Base-by-base conservation (phyloP, 23 red algal genomes). In the Gracilariopsis chorda region DNA sequence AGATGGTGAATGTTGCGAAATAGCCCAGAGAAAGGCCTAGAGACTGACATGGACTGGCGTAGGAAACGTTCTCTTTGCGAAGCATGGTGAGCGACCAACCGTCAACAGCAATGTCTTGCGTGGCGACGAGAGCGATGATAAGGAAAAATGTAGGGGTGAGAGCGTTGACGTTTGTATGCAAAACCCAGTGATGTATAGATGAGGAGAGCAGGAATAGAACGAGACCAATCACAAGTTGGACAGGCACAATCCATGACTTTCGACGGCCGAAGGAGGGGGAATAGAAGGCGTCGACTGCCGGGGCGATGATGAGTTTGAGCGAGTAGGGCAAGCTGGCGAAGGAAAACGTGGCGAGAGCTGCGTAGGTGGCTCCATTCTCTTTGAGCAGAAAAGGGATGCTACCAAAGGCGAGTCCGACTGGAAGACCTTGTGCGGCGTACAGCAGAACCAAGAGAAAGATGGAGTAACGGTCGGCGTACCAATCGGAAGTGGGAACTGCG, bases 41-140 rank as follows among this genome's bases (percentile, higher is more conserved):
- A 34, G 82, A 92, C 52, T 98, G 96, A 44, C 93, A 95, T 1
- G 79, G 94, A n/a, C 81, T 90, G 0, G 93, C 93, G 82, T 94
- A 96, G 44, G 68, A 32, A 46, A 79, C 52, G 46, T 94, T 75
- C 19, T 64, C 63, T 49, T 87, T 74, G 17, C 62, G 68, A 10
- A 98, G 55, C 44, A 95, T 84, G 40, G 90, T 92, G 30, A 98
- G 92, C 59, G 93, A 90, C 96, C 96, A 98, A 32, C 96, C 93
- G 56, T 98, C 96, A 0, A 98, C 93, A 4, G 96, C 96, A 81
- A 98, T 95, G 60, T 98, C 96, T 75, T 98, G 96, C 11, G 89
- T 95, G 33, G 96, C 96, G 23, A 82, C 69, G 8, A 98, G 46
- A 24, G 92, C 72, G 13, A 98, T 88, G 3, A 98, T 35, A 14